Base-by-base conservation (phyloP, 768 basidiomycete genomes). In the Obba rivulosa region DNA sequence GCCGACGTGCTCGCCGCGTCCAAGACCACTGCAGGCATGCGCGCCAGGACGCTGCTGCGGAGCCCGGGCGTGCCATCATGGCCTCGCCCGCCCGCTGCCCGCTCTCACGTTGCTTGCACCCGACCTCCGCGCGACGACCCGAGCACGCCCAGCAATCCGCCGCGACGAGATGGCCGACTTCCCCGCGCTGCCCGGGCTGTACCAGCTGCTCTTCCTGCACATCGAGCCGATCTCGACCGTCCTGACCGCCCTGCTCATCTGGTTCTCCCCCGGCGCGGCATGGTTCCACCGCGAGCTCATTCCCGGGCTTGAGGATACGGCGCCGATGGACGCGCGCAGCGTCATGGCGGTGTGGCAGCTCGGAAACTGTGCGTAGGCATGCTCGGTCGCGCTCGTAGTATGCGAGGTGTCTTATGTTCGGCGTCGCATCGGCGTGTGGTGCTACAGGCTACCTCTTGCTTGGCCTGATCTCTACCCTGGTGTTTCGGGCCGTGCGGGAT, bases 201-300 rank as follows among this genome's bases (percentile, higher is more conserved):
- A 87, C 65, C 74, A 75, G 45, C 57, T 74, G 4, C 64, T 85
- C 3, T 85, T 85, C 59, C 67, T 85, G 25, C 78, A 85, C 63
- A 57, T 85, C 4, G 85, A 87, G 62, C 84, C 84, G 18, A 80
- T 70, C 34, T 76, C 77, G 8, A 80, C 76, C 10, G 61, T 77
- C n/a, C 57, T 70, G 4, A 75, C 79, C 14, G 72, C 73, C 28
- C 38, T 81, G 39, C 58, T 80, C 53, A 71, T 75, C 21, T 81
- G 79, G 76, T 55, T 74, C 39, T 74, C 67, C 49, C 81, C 82
- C 8, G 83, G 85, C 13, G 69, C 83, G 20, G 66, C 69, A 14
- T 85, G 85, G 81, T 87, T 85, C 55, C 77, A 82, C 58, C 70
- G 78, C 56, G 72, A 82, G 52, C 77, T 87, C 46, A 74, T 85